Percentiles rank a stretch among this genome's conserved stretches.
phyloP scores from a whole-genome alignment of 495 filamentous ascomycete genomes.

The Podospora conica region DNA sequence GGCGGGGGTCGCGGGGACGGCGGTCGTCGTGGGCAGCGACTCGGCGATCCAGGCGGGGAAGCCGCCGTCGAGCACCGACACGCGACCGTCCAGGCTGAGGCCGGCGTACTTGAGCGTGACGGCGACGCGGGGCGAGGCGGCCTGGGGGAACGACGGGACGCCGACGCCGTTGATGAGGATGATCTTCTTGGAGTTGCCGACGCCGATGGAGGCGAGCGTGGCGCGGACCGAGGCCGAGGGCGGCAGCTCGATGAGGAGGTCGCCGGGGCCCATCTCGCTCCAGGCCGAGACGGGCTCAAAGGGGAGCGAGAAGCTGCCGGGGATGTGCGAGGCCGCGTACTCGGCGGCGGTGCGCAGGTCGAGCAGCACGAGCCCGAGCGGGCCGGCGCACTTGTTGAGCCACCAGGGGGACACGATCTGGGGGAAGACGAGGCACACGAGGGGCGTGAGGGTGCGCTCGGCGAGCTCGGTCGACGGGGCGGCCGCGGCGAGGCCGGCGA shows the following conservation, averaged over 20 bases:
- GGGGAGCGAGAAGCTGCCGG: slow-evolving; percentile 15
- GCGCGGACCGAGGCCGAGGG: slow-evolving; percentile 11
- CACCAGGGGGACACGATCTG: slow-evolving; percentile 18
- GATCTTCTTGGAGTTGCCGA: slow-evolving; percentile 20
- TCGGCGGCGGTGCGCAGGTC: slow-evolving; percentile 18
- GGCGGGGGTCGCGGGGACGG: slow-evolving; percentile 3
- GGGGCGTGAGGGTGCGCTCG: slow-evolving; percentile 17
- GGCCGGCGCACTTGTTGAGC: slow-evolving; percentile 14
- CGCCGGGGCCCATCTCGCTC: slow-evolving; percentile 16
- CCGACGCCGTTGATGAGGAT: slow-evolving; percentile 23
- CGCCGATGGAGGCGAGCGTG: slow-evolving; percentile 15
- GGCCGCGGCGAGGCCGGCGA: not conserved
- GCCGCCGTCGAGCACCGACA: slow-evolving; percentile 21
- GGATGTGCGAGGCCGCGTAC: slow-evolving; percentile 18
- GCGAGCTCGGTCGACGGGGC: not conserved
- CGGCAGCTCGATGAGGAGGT: slow-evolving; percentile 19
- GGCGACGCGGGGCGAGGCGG: slow-evolving; percentile 21
- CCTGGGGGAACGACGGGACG: slow-evolving; percentile 20
- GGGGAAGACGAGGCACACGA: slow-evolving; percentile 16
- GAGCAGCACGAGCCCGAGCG: slow-evolving; percentile 16
- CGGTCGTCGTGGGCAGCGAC: slow-evolving; percentile 12
- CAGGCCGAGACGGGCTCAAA: slow-evolving; percentile 23
- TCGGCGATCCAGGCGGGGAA: slow-evolving; percentile 18
- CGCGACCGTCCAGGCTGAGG: slow-evolving; percentile 16
- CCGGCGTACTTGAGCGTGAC: slow-evolving; percentile 22